Evolutionary conservation across 257 asterid genomes (phyloP).

Genomic region (Salvia miltiorrhiza): DNA sequence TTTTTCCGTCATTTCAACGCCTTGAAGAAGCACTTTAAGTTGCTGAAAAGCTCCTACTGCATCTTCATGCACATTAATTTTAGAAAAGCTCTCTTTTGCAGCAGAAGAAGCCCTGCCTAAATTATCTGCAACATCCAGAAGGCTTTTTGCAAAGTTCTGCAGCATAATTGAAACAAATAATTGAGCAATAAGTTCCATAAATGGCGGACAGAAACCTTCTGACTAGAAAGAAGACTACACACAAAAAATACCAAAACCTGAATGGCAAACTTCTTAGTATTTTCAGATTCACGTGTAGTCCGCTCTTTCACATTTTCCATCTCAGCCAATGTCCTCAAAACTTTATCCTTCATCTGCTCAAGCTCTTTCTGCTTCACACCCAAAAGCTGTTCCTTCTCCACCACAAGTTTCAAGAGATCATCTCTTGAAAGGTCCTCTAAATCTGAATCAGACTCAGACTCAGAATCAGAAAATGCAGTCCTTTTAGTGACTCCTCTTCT

Average conservation of each 20-base stretch:
- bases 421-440: conserved; percentile 60
- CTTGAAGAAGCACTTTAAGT: conserved; percentile 77
- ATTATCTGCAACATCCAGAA: conserved; percentile 46
- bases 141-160: conserved; percentile 80
- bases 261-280: conserved; percentile 68
- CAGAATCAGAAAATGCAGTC: conserved; percentile 43
- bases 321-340: conserved; percentile 67
- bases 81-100: conserved; percentile 71
- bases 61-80: conserved; percentile 58
- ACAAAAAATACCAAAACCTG: conserved; percentile 44
- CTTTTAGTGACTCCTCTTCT: conserved; percentile 39
- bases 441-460: conserved; percentile 62
- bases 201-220: neutral
- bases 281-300: conserved; percentile 74
- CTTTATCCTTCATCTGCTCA: conserved; percentile 62
- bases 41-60: conserved; percentile 67
- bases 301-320: conserved; percentile 78
- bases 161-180: conserved; percentile 16
- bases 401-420: conserved; percentile 61
- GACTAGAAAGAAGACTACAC: neutral
- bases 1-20: conserved; percentile 97
- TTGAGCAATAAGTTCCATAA: neutral
- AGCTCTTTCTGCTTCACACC: conserved; percentile 51
- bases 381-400: conserved; percentile 58
- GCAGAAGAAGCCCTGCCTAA: conserved; percentile 45